Conservation (phyloP, 768 basidiomycete genomes). For the Lyophyllum atratum region DNA sequence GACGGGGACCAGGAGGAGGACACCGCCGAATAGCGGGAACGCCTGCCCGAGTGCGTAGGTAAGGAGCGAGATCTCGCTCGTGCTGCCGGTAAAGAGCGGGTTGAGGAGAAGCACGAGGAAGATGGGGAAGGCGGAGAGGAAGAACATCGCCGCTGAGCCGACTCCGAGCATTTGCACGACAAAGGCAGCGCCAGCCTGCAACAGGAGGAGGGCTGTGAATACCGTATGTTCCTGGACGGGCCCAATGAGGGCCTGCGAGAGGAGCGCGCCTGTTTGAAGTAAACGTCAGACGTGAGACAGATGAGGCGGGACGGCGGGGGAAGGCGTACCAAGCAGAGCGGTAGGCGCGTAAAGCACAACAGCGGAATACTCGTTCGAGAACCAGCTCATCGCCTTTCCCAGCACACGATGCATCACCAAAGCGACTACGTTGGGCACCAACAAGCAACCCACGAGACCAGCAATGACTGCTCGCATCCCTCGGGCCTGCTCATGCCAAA, state of each 20-base stretch:
- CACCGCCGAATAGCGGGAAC: slow-evolving; percentile 57
- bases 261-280: slow-evolving; percentile 51
- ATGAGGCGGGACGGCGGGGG: not conserved
- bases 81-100: slow-evolving; percentile 27
- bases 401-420: slow-evolving; percentile 62
- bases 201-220: slow-evolving; percentile 61
- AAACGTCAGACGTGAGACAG: not conserved
- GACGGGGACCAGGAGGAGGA: slow-evolving; percentile 58
- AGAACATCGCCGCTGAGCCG: slow-evolving; percentile 78
- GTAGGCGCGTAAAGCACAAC: slow-evolving; percentile 76
- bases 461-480: slow-evolving; percentile 51
- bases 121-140: slow-evolving; percentile 60
- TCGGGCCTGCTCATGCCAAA: slow-evolving; percentile 41
- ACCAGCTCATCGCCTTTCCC: slow-evolving; percentile 84
- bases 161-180: slow-evolving; percentile 64
- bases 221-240: slow-evolving; percentile 59
- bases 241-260: slow-evolving; percentile 60
- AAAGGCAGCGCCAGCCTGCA: slow-evolving; percentile 57
- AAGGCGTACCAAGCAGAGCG: slow-evolving; percentile 62
- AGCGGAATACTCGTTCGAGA: slow-evolving; percentile 64
- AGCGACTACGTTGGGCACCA: slow-evolving; percentile 73
- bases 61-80: slow-evolving; percentile 50
- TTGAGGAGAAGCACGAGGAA: slow-evolving; percentile 61
- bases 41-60: slow-evolving; percentile 65
- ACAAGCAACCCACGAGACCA: slow-evolving; percentile 57